Base-by-base conservation (phyloP, 306 rosid species). In the Dalbergia cultrata region DNA sequence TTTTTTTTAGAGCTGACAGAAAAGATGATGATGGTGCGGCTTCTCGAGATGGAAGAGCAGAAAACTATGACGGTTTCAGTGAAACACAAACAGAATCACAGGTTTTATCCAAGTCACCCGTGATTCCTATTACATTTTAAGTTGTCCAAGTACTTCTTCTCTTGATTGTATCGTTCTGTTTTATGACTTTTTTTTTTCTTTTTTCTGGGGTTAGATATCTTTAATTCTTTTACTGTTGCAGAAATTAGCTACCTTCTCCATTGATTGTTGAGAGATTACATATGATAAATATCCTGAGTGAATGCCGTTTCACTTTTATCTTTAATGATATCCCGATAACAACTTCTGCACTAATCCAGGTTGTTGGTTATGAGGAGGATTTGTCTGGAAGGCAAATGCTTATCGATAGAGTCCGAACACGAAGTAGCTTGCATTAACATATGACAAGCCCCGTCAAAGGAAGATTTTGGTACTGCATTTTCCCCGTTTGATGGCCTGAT, bases 31-130 rank as follows among this genome's bases (percentile, higher is more conserved):
- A 67, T 18, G 50, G 65, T 44, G 82, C 88, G 67, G 80, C 88
- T 75, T 80, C 87, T 76, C 79, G 80, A 76, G 90, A 83, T 57
- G 53, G 78, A 72, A 76, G 79, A 53, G 80, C 79, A 16, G 92
- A 86, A 81, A 76, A 71, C 31, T 90, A 88, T 69, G 93, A 89
- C 80, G 90, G 88, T 19, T 93, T 95, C 67, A 93, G 99, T 72
- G 99, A 95, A 86, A 91, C 97, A 61, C 98, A 93, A 83, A 91
- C 97, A 0, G 98, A 95, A 19, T 95, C 99, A 74, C 98, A 95
- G 99, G 99, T 95, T 82, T 86, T 59, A 49, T 77, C 75, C 52
- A 67, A 69, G 44, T 67, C 65, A 50, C 33, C 16, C 59, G 17
- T 59, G 31, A 19, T 54, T 87, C 65, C 65, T 22, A 37, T 74